phyloP scores from a whole-genome alignment of 2,329 filamentous ascomycete genomes.

The Aspergillus udagawae region DNA sequence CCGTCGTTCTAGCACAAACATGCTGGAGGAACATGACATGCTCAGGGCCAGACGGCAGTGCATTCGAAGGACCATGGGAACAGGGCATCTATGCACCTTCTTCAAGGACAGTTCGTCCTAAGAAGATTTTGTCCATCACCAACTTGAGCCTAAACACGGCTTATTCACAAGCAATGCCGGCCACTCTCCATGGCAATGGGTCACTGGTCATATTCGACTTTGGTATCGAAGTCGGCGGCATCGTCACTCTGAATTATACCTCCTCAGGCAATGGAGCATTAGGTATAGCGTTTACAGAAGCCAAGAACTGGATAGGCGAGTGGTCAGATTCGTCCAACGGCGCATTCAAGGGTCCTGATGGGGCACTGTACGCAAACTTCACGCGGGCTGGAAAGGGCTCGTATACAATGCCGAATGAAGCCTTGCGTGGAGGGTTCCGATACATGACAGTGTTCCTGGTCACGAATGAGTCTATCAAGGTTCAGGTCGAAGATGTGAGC shows the following conservation, averaged over 20 bases:
- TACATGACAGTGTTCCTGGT: slow-evolving; percentile 42
- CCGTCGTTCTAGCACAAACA: too few species aligned
- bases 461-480: slow-evolving; percentile 26
- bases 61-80: too few species aligned
- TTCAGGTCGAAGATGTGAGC: slow-evolving; percentile 36
- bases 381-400: slow-evolving; percentile 23
- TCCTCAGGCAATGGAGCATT: slow-evolving; percentile 37
- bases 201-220: slow-evolving; percentile 58
- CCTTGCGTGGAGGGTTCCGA: too few species aligned
- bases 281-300: slow-evolving; percentile 48
- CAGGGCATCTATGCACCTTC: too few species aligned
- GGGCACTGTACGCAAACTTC: slow-evolving; percentile 36
- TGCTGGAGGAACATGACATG: too few species aligned
- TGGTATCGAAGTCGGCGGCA: slow-evolving; percentile 55
- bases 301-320: slow-evolving; percentile 47
- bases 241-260: slow-evolving; percentile 50
- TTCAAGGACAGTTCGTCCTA: too few species aligned
- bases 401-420: too few species aligned
- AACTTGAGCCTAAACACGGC: too few species aligned
- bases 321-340: slow-evolving; percentile 49
- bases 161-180: too few species aligned
- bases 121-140: too few species aligned
- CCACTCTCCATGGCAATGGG: slow-evolving; percentile 39
- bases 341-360: slow-evolving; percentile 41
- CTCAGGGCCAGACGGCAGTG: too few species aligned